Evolutionary conservation across 2,329 filamentous ascomycete species (phyloP).

Genomic region (Fusarium sp.): DNA sequence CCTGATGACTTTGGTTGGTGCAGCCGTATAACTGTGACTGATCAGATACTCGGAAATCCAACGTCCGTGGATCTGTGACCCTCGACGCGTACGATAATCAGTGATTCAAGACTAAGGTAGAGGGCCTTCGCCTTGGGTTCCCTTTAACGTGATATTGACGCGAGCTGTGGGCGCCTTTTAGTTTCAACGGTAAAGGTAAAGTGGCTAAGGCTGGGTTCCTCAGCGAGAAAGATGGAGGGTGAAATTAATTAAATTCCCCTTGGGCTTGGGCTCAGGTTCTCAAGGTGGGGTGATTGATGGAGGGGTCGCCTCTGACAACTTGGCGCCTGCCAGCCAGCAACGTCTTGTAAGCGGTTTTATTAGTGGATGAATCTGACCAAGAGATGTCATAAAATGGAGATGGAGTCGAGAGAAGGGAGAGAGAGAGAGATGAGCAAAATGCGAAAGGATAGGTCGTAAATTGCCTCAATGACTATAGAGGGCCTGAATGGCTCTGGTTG

Average conservation of each 20-base stretch:
- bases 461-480: not conserved
- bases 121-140: not conserved
- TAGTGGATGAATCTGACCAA: not conserved
- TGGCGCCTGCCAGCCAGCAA: conserved; percentile 18
- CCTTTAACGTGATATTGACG: not conserved
- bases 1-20: conserved; percentile 12
- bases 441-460: not conserved
- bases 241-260: not conserved
- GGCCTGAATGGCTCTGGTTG: not conserved
- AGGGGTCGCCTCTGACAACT: conserved; percentile 28
- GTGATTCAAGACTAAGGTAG: not conserved
- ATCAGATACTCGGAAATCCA: conserved; percentile 2
- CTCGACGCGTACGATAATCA: not conserved
- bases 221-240: not conserved
- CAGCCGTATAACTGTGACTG: conserved; percentile 11
- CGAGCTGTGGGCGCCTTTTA: not conserved
- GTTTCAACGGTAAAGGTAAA: not conserved
- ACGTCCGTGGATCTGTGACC: conserved; percentile 2
- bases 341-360: conserved; percentile 11
- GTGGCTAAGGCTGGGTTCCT: not conserved
- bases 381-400: not conserved
- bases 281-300: conserved; percentile 36
- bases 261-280: not conserved
- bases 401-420: not conserved
- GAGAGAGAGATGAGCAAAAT: not conserved